phyloP scores from a whole-genome alignment of 148 eudicot species.

The Pouteria glomerata region DNA sequence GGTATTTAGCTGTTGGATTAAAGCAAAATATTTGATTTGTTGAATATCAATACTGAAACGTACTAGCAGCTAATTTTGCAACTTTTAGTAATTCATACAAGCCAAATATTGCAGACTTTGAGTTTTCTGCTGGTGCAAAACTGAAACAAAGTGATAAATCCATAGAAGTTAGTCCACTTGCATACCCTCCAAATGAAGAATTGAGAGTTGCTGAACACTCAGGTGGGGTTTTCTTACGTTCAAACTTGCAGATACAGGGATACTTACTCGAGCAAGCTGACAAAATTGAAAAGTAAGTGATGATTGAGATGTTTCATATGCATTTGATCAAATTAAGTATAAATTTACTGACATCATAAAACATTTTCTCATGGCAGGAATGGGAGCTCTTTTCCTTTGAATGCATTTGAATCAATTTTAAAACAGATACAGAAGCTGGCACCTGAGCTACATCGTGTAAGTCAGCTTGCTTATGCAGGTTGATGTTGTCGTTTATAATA shows the following conservation, averaged over 20 bases:
- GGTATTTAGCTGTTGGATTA: too few species aligned
- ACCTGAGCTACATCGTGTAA: constrained; percentile 90
- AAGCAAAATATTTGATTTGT: too few species aligned
- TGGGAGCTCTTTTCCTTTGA: constrained; percentile 74
- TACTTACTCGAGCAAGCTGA: constrained; percentile 78
- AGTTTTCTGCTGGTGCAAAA: constrained; percentile 31
- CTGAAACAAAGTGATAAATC: constrained; percentile 27
- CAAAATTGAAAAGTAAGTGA: constrained; percentile 69
- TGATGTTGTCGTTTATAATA: background rate
- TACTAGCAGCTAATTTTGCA: background rate
- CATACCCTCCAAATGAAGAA: constrained; percentile 24
- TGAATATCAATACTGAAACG: background rate
- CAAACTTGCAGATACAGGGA: constrained; percentile 91
- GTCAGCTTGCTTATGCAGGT: constrained; percentile 18
- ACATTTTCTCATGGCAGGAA: constrained; percentile 40
- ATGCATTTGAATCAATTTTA: constrained; percentile 62
- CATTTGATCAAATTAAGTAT: background rate
- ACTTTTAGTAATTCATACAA: background rate
- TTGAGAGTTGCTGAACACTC: constrained; percentile 27
- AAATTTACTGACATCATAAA: constrained; percentile 4
- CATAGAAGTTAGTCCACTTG: constrained; percentile 27
- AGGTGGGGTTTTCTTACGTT: constrained; percentile 55
- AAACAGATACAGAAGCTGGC: constrained; percentile 82
- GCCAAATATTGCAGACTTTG: constrained; percentile 40
- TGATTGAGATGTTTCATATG: background rate